Evolutionary conservation across 2,329 filamentous ascomycete genomes (phyloP).

Genomic region (Paracamarosporium sp.): DNA sequence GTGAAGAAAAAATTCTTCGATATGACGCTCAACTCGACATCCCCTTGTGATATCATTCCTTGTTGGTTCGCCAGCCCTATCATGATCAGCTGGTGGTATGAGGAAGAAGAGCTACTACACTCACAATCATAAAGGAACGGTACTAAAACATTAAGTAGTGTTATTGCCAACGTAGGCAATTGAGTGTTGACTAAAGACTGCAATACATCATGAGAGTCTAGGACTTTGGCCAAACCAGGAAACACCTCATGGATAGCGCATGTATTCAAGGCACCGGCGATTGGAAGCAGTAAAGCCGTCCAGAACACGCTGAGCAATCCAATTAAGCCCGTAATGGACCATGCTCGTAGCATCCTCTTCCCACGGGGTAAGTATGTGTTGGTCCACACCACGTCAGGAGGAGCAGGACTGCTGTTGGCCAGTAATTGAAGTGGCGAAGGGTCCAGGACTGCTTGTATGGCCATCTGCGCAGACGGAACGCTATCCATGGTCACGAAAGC

Average conservation of each 20-base stretch:
- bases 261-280: slow-evolving; percentile 81
- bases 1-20: slow-evolving; percentile 99
- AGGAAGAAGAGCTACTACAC: slow-evolving; percentile 25
- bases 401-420: slow-evolving; percentile 85
- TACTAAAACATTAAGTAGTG: slow-evolving; percentile 85
- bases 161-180: slow-evolving; percentile 83
- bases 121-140: slow-evolving; percentile 92
- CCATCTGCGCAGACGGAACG: slow-evolving; percentile 91
- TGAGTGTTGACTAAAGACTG: slow-evolving; percentile 85
- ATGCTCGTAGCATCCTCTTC: slow-evolving; percentile 77
- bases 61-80: slow-evolving; percentile 82
- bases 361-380: slow-evolving; percentile 86
- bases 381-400: slow-evolving; percentile 91
- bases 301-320: slow-evolving; percentile 84
- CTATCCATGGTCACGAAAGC: slow-evolving; percentile 99
- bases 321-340: slow-evolving; percentile 85
- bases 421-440: slow-evolving; percentile 85
- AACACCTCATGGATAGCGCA: slow-evolving; percentile 79
- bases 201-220: slow-evolving; percentile 73
- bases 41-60: slow-evolving; percentile 93
- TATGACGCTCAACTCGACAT: slow-evolving; percentile 92
- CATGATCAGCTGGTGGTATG: slow-evolving; percentile 8
- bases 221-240: slow-evolving; percentile 70
- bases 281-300: slow-evolving; percentile 79
- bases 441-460: slow-evolving; percentile 91